Percentiles rank a stretch among this genome's conserved stretches.
phyloP scores from a whole-genome alignment of 495 filamentous ascomycete genomes.

The Penicillium angulare region DNA sequence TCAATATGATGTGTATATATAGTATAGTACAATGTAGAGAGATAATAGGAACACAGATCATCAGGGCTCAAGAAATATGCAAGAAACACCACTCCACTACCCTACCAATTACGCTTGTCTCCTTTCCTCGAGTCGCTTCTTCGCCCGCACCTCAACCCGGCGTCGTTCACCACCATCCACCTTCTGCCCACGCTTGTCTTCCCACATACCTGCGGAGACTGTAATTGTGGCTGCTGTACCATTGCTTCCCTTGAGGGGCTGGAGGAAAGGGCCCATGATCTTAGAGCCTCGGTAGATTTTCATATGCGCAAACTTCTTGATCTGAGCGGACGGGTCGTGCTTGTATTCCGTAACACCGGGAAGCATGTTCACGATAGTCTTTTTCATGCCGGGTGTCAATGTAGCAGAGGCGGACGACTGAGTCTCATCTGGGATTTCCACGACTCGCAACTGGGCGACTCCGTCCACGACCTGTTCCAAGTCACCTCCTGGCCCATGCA shows the following conservation, averaged over 20 bases:
- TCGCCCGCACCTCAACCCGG: slow-evolving; percentile 75
- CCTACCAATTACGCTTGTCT: slow-evolving; percentile 31
- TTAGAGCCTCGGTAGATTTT: slow-evolving; percentile 61
- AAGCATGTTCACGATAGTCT: slow-evolving; percentile 72
- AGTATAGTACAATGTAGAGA: slow-evolving; percentile 23
- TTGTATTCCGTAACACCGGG: slow-evolving; percentile 46
- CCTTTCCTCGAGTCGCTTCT: slow-evolving; percentile 54
- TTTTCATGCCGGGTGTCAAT: slow-evolving; percentile 53
- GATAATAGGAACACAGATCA: slow-evolving; percentile 11
- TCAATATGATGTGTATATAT: slow-evolving; percentile 13
- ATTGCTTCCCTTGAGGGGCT: slow-evolving; percentile 59
- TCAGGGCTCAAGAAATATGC: slow-evolving; percentile 19
- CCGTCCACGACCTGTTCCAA: slow-evolving; percentile 70
- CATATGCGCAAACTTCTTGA: slow-evolving; percentile 58
- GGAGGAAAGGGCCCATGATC: slow-evolving; percentile 69
- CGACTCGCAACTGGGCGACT: slow-evolving; percentile 63
- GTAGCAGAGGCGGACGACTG: slow-evolving; percentile 35
- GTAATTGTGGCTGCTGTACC: slow-evolving; percentile 61
- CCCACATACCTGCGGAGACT: slow-evolving; percentile 86
- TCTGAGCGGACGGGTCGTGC: slow-evolving; percentile 29
- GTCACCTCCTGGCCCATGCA: slow-evolving; percentile 78
- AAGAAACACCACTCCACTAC: slow-evolving; percentile 14
- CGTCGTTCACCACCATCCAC: slow-evolving; percentile 95
- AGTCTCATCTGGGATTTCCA: slow-evolving; percentile 53
- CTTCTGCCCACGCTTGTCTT: slow-evolving; percentile 78